These are phyloP conservation scores for Phaeosphaeriaceae sp. DNA, from an alignment of 2,329 filamentous ascomycete species.

Conservation along the genomic window DNA sequence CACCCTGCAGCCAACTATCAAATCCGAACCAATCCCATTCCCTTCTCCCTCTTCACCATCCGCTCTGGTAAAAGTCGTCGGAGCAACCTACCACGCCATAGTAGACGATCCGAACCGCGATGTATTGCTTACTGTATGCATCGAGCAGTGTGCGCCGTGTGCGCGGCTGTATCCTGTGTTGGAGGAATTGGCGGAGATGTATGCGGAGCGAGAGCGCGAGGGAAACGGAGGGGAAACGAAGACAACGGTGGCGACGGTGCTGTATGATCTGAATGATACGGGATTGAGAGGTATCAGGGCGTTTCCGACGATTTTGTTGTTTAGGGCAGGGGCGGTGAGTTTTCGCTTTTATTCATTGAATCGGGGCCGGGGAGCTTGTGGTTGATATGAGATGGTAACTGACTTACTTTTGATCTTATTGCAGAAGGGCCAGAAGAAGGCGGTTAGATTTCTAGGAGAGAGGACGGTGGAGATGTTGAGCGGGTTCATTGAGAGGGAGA, in stretches of 20 bases:
- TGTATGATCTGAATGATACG: neutral
- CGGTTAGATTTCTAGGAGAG: no score
- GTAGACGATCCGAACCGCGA: neutral
- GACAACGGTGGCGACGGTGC: neutral
- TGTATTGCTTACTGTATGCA: neutral
- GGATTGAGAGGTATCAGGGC: neutral
- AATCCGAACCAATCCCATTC: neutral
- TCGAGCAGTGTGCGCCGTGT: neutral
- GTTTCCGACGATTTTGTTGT: neutral
- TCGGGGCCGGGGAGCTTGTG: no score
- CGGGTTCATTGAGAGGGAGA: no score
- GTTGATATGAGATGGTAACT: no score
- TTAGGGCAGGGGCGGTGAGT: neutral
- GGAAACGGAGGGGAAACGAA: neutral
- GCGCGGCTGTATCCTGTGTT: neutral
- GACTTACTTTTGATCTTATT: no score
- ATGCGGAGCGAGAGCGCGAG: neutral
- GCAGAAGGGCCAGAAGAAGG: no score
- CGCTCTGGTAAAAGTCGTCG: neutral
- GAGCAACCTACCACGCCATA: neutral
- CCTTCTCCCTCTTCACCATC: neutral
- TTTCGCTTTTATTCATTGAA: no score
- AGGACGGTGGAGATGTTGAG: no score
- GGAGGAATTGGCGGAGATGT: neutral
- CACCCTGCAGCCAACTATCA: neutral